Conservation (phyloP, 2,329 filamentous ascomycete species). For the Capronia americana region DNA sequence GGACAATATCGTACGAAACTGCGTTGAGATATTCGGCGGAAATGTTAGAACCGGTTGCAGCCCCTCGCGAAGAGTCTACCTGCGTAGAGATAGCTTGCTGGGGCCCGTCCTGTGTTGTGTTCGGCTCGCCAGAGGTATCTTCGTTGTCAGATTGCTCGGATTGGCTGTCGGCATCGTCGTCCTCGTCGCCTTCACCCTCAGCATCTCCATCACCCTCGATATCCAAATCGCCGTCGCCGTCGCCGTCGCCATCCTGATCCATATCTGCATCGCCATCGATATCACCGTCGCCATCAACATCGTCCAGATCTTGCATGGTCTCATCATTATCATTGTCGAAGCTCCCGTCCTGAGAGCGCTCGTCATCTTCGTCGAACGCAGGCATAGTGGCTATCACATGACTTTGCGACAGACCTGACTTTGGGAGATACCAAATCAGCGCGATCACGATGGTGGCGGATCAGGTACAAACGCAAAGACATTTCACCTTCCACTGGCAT, state of each 20-base stretch:
- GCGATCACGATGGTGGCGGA: neutral
- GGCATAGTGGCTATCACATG: slow-evolving; percentile 39
- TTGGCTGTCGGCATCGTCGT: slow-evolving; percentile 54
- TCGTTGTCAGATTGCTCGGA: slow-evolving; percentile 48
- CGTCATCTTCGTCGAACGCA: slow-evolving; percentile 48
- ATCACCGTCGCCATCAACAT: slow-evolving; percentile 41
- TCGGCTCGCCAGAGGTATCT: slow-evolving; percentile 52
- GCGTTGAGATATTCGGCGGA: slow-evolving; percentile 80
- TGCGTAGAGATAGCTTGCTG: slow-evolving; percentile 43
- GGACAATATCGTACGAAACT: slow-evolving; percentile 88
- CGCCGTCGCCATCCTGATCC: slow-evolving; percentile 51
- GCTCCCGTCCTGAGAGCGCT: slow-evolving; percentile 54
- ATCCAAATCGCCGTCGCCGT: slow-evolving; percentile 47
- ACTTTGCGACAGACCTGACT: neutral
- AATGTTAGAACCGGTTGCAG: slow-evolving; percentile 56
- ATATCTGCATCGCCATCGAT: slow-evolving; percentile 55
- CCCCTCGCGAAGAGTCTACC: slow-evolving; percentile 33
- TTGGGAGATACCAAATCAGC: neutral
- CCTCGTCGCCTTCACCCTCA: slow-evolving; percentile 55
- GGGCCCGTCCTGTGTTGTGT: slow-evolving; percentile 44
- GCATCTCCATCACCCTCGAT: slow-evolving; percentile 51
- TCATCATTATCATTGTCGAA: slow-evolving; percentile 58
- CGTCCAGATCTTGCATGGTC: slow-evolving; percentile 51
- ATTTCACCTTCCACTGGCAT: neutral
- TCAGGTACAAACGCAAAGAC: neutral